These are phyloP conservation scores for Trichoderma virens DNA, from an alignment of 495 filamentous ascomycete species.

Conservation along the genomic window DNA sequence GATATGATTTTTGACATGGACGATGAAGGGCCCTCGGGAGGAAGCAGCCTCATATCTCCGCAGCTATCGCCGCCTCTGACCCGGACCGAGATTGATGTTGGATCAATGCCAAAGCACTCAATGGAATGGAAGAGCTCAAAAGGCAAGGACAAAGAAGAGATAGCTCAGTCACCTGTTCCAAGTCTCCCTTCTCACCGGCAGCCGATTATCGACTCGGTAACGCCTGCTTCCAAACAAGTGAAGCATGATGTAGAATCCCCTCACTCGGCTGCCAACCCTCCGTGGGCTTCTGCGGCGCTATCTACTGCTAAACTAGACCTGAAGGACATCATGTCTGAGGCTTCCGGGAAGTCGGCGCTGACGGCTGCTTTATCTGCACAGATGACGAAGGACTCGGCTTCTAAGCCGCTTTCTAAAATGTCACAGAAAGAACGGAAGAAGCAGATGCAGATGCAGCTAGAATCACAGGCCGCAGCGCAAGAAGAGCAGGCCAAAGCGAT, in stretches of 20 bases:
- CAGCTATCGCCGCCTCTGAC: background rate
- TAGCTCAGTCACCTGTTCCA: background rate
- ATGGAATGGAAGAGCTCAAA: constrained; percentile 6
- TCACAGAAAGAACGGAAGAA: constrained; percentile 90
- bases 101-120: background rate
- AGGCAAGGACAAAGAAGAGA: constrained; percentile 6
- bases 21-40: constrained; percentile 46
- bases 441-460: constrained; percentile 56
- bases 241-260: background rate
- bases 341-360: constrained; percentile 57
- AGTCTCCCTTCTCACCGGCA: background rate
- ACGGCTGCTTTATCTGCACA: constrained; percentile 61
- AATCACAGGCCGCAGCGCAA: constrained; percentile 48
- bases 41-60: constrained; percentile 18
- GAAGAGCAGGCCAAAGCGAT: constrained; percentile 30
- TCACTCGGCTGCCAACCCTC: constrained; percentile 25
- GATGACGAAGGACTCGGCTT: constrained; percentile 28
- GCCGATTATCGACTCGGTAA: background rate
- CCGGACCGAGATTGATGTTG: background rate
- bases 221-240: background rate
- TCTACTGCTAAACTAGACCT: constrained; percentile 61
- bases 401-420: constrained; percentile 46
- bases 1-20: constrained; percentile 96
- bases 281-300: constrained; percentile 56
- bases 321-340: constrained; percentile 77